Evolutionary conservation across 208 protist genomes (phyloP).

Genomic region (Crithidia fasciculata): DNA sequence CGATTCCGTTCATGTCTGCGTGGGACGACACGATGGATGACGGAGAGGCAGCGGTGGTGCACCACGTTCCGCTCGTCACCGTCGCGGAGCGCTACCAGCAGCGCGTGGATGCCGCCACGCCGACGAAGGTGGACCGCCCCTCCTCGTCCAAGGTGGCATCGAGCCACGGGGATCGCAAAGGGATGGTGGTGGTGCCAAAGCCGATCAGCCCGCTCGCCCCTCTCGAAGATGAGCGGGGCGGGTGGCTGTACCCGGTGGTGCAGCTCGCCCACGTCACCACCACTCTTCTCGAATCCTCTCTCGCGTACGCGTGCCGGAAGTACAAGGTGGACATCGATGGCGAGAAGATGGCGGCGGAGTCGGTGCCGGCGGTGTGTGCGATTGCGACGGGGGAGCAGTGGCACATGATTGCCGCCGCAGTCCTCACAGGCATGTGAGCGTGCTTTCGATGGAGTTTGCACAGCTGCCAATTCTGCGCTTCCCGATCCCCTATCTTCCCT

Average conservation of each 20-base stretch:
- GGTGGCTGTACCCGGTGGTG: conserved; percentile 55
- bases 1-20: conserved; percentile 30
- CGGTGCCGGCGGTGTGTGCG: conserved; percentile 18
- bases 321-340: conserved; percentile 67
- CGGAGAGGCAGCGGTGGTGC: conserved; percentile 1
- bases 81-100: conserved; percentile 36
- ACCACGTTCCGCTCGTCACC: conserved; percentile 17
- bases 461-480: too few species aligned
- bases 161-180: conserved; percentile 30
- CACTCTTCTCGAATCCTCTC: conserved; percentile 50
- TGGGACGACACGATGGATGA: not conserved
- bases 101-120: conserved; percentile 11
- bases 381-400: conserved; percentile 26
- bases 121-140: conserved; percentile 22
- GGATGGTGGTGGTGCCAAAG: conserved; percentile 25
- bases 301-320: conserved; percentile 76
- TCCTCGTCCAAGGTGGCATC: conserved; percentile 25
- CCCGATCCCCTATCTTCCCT: too few species aligned
- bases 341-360: conserved; percentile 49
- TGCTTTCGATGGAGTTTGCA: not conserved
- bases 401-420: conserved; percentile 50
- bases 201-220: conserved; percentile 27
- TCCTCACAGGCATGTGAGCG: conserved; percentile 54
- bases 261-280: conserved; percentile 45
- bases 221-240: conserved; percentile 20